Conservation (phyloP, 1,139 yeast species). For the Candida frijolesensis region DNA sequence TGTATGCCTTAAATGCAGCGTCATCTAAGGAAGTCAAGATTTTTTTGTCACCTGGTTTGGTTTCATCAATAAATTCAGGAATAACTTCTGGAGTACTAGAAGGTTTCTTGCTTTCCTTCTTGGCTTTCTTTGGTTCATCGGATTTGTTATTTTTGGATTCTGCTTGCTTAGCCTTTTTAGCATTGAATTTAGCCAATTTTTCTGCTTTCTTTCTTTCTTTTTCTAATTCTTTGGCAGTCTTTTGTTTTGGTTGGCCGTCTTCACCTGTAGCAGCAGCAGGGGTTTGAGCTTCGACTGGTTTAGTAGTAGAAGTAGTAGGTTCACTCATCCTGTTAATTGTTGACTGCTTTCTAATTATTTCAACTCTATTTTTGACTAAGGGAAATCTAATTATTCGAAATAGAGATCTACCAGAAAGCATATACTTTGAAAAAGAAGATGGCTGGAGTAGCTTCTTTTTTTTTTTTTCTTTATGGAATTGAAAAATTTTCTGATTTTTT, state of each 20-base stretch:
- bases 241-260: constrained; percentile 32
- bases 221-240: constrained; percentile 79
- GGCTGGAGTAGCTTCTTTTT: background rate
- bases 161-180: constrained; percentile 82
- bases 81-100: constrained; percentile 53
- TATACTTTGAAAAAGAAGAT: constrained; percentile 14
- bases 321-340: constrained; percentile 14
- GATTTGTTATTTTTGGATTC: constrained; percentile 34
- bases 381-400: constrained; percentile 8
- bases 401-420: constrained; percentile 25
- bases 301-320: background rate
- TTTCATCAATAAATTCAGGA: constrained; percentile 82
- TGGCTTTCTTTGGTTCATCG: constrained; percentile 59
- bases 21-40: constrained; percentile 81
- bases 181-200: constrained; percentile 90
- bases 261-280: constrained; percentile 9
- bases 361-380: constrained; percentile 8
- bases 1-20: constrained; percentile 91
- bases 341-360: constrained; percentile 3
- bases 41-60: constrained; percentile 90
- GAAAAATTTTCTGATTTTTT: constrained; percentile 1
- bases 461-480: background rate
- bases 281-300: constrained; percentile 7
- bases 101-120: constrained; percentile 68
- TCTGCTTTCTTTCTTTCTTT: constrained; percentile 97